phyloP scores from a whole-genome alignment of 352 stramenopile genomes.

The Globisporangium cederbergense region DNA sequence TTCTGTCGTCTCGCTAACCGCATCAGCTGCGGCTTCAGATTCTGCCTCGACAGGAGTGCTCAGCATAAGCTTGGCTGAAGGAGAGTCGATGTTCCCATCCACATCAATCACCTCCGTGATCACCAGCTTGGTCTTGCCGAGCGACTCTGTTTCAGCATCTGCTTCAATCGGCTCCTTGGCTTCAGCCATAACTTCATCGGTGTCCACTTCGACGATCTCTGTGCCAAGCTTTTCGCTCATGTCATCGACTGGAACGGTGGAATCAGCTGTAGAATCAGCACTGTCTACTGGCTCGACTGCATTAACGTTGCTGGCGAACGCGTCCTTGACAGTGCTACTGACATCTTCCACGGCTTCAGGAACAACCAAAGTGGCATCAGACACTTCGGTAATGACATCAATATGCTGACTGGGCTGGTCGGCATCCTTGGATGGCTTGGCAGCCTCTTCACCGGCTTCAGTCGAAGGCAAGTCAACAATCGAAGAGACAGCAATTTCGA shows the following conservation, averaged over 20 bases:
- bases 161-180: neutral
- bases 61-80: neutral
- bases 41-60: neutral
- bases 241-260: neutral
- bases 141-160: neutral
- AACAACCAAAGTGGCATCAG: neutral
- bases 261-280: neutral
- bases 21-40: neutral
- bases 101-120: slow-evolving; percentile 6
- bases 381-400: neutral
- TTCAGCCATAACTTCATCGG: neutral
- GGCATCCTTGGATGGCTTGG: neutral
- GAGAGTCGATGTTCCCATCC: slow-evolving; percentile 4
- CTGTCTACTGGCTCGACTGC: neutral
- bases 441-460: neutral
- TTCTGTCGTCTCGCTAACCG: neutral
- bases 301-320: neutral
- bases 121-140: neutral
- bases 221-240: neutral
- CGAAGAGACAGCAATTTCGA: neutral
- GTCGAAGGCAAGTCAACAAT: neutral
- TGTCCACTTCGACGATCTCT: neutral
- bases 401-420: neutral
- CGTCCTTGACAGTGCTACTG: neutral
- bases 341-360: neutral